phyloP scores from a whole-genome alignment of 2,329 filamentous ascomycete species.

The Epicoccum sorghinum region DNA sequence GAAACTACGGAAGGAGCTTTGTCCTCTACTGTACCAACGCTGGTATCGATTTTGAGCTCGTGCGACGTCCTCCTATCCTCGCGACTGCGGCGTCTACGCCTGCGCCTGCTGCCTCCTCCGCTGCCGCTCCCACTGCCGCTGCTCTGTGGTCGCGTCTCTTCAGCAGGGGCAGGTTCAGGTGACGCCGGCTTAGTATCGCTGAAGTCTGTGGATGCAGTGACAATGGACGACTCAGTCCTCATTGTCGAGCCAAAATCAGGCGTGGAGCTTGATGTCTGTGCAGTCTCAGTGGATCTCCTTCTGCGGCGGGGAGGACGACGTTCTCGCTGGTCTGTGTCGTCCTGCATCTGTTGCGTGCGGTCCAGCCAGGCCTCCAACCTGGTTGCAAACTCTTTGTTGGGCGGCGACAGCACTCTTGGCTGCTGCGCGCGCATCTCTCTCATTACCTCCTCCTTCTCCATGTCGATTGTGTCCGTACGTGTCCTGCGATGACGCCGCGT shows the following conservation, averaged over 20 bases:
- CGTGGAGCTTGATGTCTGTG: slow-evolving; percentile 40
- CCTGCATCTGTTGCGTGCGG: slow-evolving; percentile 54
- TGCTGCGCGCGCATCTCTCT: slow-evolving; percentile 20
- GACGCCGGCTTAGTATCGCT: not conserved
- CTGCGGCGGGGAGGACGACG: slow-evolving; percentile 25
- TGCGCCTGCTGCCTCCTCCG: slow-evolving; percentile 34
- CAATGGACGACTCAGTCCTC: slow-evolving; percentile 32
- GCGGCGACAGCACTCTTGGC: slow-evolving; percentile 39
- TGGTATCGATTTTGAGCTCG: slow-evolving; percentile 30
- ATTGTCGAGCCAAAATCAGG: slow-evolving; percentile 23
- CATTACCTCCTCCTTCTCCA: slow-evolving; percentile 28
- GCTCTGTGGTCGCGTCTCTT: slow-evolving; percentile 30
- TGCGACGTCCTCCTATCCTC: slow-evolving; percentile 10
- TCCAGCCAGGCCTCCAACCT: slow-evolving; percentile 69
- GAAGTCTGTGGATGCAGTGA: slow-evolving; percentile 28
- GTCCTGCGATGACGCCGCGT: slow-evolving; percentile 33
- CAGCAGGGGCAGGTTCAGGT: slow-evolving; percentile 16
- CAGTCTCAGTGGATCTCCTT: slow-evolving; percentile 37
- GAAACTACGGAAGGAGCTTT: slow-evolving; percentile 26
- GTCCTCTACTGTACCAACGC: not conserved
- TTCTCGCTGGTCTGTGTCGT: slow-evolving; percentile 1
- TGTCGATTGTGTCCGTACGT: slow-evolving; percentile 30
- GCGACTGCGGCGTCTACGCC: slow-evolving; percentile 34
- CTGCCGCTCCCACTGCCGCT: slow-evolving; percentile 35
- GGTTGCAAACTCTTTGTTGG: slow-evolving; percentile 52